Conservation (phyloP, 495 filamentous ascomycete genomes). For the Aspergillus egyptiacus region DNA sequence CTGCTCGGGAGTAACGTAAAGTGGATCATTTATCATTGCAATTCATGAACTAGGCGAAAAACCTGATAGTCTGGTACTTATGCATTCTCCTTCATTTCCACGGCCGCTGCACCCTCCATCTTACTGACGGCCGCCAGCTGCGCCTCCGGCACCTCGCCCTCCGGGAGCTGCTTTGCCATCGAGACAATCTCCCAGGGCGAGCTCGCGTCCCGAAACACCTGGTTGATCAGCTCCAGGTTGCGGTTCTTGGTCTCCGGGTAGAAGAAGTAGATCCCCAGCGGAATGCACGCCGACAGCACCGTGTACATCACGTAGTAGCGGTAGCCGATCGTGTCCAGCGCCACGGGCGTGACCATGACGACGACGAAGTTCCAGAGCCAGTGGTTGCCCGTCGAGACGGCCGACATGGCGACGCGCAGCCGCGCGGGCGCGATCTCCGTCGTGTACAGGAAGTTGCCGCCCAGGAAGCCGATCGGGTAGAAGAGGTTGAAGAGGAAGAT, state of each 20-base stretch:
- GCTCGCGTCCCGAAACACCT: slow-evolving; percentile 40
- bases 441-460: slow-evolving; percentile 53
- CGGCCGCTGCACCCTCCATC: neutral
- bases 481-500: slow-evolving; percentile 58
- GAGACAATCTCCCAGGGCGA: neutral
- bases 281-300: slow-evolving; percentile 48
- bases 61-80: neutral
- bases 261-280: slow-evolving; percentile 56
- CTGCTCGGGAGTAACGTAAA: no score
- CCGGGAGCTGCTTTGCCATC: neutral
- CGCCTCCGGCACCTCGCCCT: slow-evolving; percentile 2
- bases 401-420: slow-evolving; percentile 48
- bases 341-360: slow-evolving; percentile 51
- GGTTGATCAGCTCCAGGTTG: slow-evolving; percentile 58
- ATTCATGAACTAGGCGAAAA: neutral
- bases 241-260: slow-evolving; percentile 63
- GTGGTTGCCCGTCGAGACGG: slow-evolving; percentile 37
- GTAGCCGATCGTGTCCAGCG: slow-evolving; percentile 50
- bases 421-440: slow-evolving; percentile 50
- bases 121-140: neutral
- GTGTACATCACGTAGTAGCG: slow-evolving; percentile 59
- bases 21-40: neutral
- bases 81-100: neutral
- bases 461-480: slow-evolving; percentile 54
- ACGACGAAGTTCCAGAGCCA: slow-evolving; percentile 55